These are phyloP conservation scores for Physcomitrellopsis africana DNA, from an alignment of 225 moss, liverwort and hornwort species.

Conservation along the genomic window DNA sequence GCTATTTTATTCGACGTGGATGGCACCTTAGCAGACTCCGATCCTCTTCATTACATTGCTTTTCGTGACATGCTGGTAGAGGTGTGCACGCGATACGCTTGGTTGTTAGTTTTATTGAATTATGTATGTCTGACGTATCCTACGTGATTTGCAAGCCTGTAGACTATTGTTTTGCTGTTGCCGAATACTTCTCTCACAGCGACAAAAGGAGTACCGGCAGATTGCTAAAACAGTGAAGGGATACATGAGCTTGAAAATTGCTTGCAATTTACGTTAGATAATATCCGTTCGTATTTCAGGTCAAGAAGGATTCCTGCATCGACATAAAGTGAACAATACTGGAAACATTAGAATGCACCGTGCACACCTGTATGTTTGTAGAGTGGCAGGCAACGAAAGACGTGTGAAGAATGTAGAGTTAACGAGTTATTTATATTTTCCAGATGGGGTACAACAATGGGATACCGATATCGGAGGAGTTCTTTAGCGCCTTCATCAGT, in stretches of 20 bases:
- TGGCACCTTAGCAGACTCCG: slow-evolving; percentile 80
- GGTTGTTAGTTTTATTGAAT: not conserved
- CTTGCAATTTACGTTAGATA: no score
- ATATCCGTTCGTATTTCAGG: no score
- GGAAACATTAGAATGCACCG: not conserved
- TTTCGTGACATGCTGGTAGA: slow-evolving; percentile 79
- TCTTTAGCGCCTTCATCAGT: slow-evolving; percentile 71
- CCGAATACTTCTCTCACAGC: no score
- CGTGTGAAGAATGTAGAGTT: not conserved
- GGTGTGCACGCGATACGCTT: slow-evolving; percentile 40
- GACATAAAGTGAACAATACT: not conserved
- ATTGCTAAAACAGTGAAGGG: no score
- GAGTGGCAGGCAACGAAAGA: no score
- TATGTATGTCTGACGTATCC: not conserved
- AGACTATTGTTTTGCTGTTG: no score
- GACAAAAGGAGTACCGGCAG: no score
- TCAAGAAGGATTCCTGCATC: no score
- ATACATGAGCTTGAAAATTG: no score
- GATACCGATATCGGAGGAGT: slow-evolving; percentile 71
- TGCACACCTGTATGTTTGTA: no score
- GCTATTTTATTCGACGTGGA: slow-evolving; percentile 91
- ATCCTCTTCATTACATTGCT: slow-evolving; percentile 72
- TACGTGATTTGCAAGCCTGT: not conserved
- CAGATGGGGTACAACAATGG: slow-evolving; percentile 83
- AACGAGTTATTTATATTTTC: slow-evolving; percentile 15